These are phyloP conservation scores for Ogataea paradorogensis DNA, from an alignment of 805 yeast genomes.

Conservation along the genomic window DNA sequence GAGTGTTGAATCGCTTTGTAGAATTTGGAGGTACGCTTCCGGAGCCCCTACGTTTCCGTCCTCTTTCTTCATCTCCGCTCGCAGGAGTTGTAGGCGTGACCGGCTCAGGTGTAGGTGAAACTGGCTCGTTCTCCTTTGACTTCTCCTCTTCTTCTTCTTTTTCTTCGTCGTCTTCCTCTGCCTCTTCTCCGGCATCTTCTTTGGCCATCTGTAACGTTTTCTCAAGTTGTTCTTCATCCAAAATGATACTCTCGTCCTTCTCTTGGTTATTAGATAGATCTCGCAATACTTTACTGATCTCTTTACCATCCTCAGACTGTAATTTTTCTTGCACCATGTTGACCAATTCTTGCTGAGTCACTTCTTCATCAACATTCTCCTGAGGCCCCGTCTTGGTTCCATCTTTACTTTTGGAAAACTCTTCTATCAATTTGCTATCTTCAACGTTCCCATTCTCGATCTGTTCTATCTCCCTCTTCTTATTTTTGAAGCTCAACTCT, in stretches of 20 bases:
- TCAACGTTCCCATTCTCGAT: constrained; percentile 42
- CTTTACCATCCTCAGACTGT: constrained; percentile 10
- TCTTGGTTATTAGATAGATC: constrained; percentile 6
- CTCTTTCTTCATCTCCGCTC: constrained; percentile 10
- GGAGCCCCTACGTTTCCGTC: constrained; percentile 21
- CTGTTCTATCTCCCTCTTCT: constrained; percentile 37
- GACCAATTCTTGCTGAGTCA: constrained; percentile 3
- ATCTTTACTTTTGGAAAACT: constrained; percentile 18
- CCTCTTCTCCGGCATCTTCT: constrained; percentile 4
- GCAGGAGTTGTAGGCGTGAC: constrained; percentile 15
- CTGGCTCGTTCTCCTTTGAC: constrained; percentile 7
- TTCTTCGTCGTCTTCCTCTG: constrained; percentile 9
- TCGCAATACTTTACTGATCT: constrained; percentile 3
- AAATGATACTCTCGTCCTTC: constrained; percentile 2
- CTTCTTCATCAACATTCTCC: constrained; percentile 7
- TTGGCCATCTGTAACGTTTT: constrained; percentile 8
- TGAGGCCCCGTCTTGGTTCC: neutral
- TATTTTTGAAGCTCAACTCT: constrained; percentile 36
- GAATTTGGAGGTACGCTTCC: constrained; percentile 16
- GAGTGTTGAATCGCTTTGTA: constrained; percentile 56
- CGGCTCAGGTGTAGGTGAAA: constrained; percentile 22
- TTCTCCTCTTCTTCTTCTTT: constrained; percentile 6
- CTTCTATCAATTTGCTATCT: constrained; percentile 31
- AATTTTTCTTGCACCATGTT: constrained; percentile 7
- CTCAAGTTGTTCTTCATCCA: constrained; percentile 6